These are phyloP conservation scores for Wickerhamiella australiensis DNA, from an alignment of 805 yeast genomes.

Conservation along the genomic window DNA sequence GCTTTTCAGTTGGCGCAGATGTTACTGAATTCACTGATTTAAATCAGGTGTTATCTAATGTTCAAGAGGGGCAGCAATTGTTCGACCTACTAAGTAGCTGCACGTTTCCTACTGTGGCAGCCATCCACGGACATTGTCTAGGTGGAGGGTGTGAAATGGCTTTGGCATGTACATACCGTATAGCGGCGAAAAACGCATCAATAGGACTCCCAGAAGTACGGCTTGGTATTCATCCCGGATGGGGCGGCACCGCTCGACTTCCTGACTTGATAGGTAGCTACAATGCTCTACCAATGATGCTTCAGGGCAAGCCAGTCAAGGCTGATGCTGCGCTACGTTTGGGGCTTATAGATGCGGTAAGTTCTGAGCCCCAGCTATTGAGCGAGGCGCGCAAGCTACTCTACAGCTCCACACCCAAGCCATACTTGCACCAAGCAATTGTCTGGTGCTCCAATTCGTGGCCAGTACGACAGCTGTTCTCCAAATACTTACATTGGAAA, in stretches of 20 bases:
- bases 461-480: neutral
- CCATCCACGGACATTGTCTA: constrained; percentile 38
- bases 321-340: constrained; percentile 36
- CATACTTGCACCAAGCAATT: neutral
- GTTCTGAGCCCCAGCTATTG: neutral
- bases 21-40: neutral
- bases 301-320: constrained; percentile 36
- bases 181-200: constrained; percentile 26
- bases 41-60: neutral
- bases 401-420: neutral
- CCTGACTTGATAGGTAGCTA: constrained; percentile 38
- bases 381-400: neutral
- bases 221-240: constrained; percentile 39
- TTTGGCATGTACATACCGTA: constrained; percentile 27
- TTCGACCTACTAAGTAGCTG: neutral
- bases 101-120: constrained; percentile 9
- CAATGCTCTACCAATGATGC: constrained; percentile 37
- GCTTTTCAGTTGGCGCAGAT: constrained; percentile 7
- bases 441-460: constrained; percentile 5
- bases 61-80: constrained; percentile 3
- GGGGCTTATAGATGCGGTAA: constrained; percentile 33
- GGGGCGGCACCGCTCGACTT: constrained; percentile 46
- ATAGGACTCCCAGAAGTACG: constrained; percentile 46
- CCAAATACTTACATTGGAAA: neutral
- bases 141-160: constrained; percentile 49